Conservation (phyloP, 176 grass and related monocot species). For the Triticum turgidum region DNA sequence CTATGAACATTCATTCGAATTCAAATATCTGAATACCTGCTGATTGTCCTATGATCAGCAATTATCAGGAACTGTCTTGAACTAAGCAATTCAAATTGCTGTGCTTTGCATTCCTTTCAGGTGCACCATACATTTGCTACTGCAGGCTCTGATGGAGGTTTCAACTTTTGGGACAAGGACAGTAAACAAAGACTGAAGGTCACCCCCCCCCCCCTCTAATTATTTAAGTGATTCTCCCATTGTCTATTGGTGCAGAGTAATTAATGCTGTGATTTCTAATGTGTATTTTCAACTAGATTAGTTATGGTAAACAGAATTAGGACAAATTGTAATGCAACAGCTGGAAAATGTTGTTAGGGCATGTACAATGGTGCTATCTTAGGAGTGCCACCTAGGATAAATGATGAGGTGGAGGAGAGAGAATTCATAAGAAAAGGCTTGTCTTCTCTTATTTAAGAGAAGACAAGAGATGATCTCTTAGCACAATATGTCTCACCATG, state of each 20-base stretch:
- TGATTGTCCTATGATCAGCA: not conserved
- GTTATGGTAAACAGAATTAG: not conserved
- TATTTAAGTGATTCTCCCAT: not conserved
- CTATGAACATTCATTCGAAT: not conserved
- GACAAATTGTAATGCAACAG: not conserved
- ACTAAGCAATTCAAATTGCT: conserved; percentile 6
- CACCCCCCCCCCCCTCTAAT: not conserved
- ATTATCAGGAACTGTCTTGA: conserved; percentile 20
- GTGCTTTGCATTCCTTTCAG: conserved; percentile 40
- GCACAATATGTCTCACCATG: too few relatives aligned
- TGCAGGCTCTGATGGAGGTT: conserved; percentile 74
- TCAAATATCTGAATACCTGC: not conserved
- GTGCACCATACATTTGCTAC: conserved; percentile 84
- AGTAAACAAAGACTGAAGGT: conserved; percentile 97
- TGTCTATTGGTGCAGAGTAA: not conserved
- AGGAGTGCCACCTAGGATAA: too few relatives aligned
- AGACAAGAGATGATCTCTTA: too few relatives aligned
- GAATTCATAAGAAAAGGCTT: too few relatives aligned
- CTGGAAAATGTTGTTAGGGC: not conserved
- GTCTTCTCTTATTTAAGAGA: too few relatives aligned
- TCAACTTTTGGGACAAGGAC: conserved; percentile 92
- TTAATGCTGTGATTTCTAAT: not conserved
- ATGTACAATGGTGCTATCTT: too few relatives aligned
- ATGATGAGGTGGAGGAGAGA: too few relatives aligned
- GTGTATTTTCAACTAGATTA: not conserved